Percentiles rank a stretch among this genome's conserved stretches.
These are phyloP conservation scores for Wickerhamiella allomyrinae DNA, from an alignment of 805 yeast species.

Conservation along the genomic window DNA sequence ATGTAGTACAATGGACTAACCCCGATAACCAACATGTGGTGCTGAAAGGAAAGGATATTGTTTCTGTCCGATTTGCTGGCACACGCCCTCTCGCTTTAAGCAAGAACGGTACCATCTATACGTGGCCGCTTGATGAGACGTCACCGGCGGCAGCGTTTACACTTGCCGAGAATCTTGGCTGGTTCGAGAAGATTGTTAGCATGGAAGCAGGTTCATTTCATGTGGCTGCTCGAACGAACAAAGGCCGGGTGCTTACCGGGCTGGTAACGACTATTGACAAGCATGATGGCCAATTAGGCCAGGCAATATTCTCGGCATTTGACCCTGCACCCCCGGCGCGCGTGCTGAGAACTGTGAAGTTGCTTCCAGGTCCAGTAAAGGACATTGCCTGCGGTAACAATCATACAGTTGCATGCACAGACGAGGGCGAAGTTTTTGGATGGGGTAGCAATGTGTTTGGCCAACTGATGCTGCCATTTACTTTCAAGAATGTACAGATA, in stretches of 20 bases:
- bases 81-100: slow-evolving; percentile 26
- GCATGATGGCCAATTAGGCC: slow-evolving; percentile 70
- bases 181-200: slow-evolving; percentile 39
- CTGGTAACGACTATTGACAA: slow-evolving; percentile 31
- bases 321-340: slow-evolving; percentile 38
- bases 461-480: slow-evolving; percentile 62
- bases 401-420: slow-evolving; percentile 61
- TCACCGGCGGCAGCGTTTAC: slow-evolving; percentile 1
- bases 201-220: slow-evolving; percentile 54
- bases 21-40: slow-evolving; percentile 25
- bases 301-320: slow-evolving; percentile 58
- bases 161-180: slow-evolving; percentile 14
- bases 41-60: slow-evolving; percentile 35
- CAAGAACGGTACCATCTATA: slow-evolving; percentile 30
- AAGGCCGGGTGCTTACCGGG: slow-evolving; percentile 48
- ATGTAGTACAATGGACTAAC: slow-evolving; percentile 51
- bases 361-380: slow-evolving; percentile 40
- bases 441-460: slow-evolving; percentile 81
- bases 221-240: slow-evolving; percentile 43
- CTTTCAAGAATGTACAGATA: slow-evolving; percentile 48
- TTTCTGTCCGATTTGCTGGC: slow-evolving; percentile 23
- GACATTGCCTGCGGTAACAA: slow-evolving; percentile 59
- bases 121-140: slow-evolving; percentile 9
- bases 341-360: slow-evolving; percentile 38
- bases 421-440: slow-evolving; percentile 55